Evolutionary conservation across 148 eudicot species (phyloP).

Genomic region (Limonium bicolor): DNA sequence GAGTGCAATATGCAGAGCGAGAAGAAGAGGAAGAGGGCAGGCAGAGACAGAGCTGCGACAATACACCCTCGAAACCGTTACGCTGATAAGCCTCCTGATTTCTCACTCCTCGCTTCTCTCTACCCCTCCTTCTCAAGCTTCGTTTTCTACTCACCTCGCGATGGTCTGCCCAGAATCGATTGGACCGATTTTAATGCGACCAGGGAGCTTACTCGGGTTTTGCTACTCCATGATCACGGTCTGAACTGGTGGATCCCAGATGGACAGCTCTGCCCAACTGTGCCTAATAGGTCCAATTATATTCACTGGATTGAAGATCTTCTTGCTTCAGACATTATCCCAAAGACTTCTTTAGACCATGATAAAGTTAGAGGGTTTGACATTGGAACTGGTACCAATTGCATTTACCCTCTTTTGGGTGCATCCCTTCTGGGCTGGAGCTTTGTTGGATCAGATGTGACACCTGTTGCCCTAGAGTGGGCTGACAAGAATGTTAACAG

Average conservation of each 20-base stretch:
- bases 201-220: conserved; percentile 67
- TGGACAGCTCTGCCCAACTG: conserved; percentile 97
- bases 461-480: conserved; percentile 87
- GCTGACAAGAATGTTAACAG: conserved; percentile 62
- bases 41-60: conserved; percentile 16
- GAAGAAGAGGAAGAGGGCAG: conserved; percentile 47
- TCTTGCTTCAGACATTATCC: conserved; percentile 52
- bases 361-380: conserved; percentile 65
- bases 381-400: conserved; percentile 93
- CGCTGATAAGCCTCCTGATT: conserved; percentile 72
- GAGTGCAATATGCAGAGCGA: too few relatives aligned
- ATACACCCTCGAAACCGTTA: conserved; percentile 74
- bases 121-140: conserved; percentile 55
- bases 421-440: conserved; percentile 83
- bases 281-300: conserved; percentile 93
- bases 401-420: conserved; percentile 96
- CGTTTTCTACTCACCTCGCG: conserved; percentile 50
- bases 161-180: conserved; percentile 61
- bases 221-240: conserved; percentile 71
- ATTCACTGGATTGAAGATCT: conserved; percentile 97
- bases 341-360: conserved; percentile 13
- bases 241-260: conserved; percentile 98
- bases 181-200: conserved; percentile 95
- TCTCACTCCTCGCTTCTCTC: conserved; percentile 40
- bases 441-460: conserved; percentile 83